phyloP scores from a whole-genome alignment of 345 rosid genomes.

The Rhizophora apiculata region DNA sequence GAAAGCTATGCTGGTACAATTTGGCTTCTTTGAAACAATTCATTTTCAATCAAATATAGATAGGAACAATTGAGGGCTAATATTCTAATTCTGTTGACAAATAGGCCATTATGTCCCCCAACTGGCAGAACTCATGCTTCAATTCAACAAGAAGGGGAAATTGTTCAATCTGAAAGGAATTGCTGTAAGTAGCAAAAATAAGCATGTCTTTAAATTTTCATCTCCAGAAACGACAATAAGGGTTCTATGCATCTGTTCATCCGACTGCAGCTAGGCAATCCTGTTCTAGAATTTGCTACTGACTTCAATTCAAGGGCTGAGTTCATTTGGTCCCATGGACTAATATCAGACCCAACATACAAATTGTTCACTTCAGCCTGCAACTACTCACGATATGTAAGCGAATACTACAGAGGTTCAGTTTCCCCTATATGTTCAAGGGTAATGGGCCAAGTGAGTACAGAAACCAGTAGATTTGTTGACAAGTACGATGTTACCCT shows the following conservation, averaged over 20 bases:
- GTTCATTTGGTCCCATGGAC: constrained; percentile 97
- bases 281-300: constrained; percentile 77
- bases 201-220: not conserved
- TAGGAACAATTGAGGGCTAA: constrained; percentile 5
- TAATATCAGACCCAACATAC: constrained; percentile 86
- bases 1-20: constrained; percentile 92
- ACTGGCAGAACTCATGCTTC: constrained; percentile 79
- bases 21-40: no score
- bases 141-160: constrained; percentile 64
- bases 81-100: constrained; percentile 2
- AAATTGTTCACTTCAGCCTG: constrained; percentile 79
- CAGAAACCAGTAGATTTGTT: constrained; percentile 83
- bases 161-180: constrained; percentile 86
- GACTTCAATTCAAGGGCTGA: constrained; percentile 95
- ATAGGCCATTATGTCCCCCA: constrained; percentile 94
- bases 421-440: constrained; percentile 72
- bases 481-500: constrained; percentile 95
- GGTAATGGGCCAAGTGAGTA: constrained; percentile 78
- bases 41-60: not conserved
- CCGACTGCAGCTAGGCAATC: constrained; percentile 76
- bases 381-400: constrained; percentile 83
- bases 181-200: constrained; percentile 56
- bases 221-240: not conserved
- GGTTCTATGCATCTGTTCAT: not conserved
- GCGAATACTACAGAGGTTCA: constrained; percentile 77